A percentile compares a stretch with the other conserved stretches of the same genome.
These are phyloP conservation scores for Neoarthrinium moseri DNA, from an alignment of 2,329 filamentous ascomycete species.

Conservation along the genomic window DNA sequence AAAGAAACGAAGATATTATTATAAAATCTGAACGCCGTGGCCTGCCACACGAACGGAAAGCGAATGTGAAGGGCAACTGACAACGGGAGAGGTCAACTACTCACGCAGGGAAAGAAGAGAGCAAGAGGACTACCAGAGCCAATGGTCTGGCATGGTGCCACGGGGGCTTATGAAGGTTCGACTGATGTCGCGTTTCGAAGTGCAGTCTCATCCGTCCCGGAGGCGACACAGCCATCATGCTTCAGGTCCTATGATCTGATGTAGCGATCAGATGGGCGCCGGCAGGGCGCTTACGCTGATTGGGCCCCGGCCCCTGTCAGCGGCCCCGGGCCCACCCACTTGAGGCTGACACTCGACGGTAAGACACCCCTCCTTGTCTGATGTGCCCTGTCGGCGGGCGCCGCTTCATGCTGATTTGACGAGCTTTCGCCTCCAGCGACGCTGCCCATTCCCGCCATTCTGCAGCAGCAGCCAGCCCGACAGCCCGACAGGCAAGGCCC, in stretches of 20 bases:
- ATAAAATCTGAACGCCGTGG: neutral
- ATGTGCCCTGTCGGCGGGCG: neutral
- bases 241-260: neutral
- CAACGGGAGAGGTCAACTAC: slow-evolving; percentile 7
- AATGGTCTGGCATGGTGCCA: neutral
- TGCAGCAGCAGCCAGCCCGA: no score
- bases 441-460: no score
- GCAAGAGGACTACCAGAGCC: neutral
- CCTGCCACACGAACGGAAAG: slow-evolving; percentile 6
- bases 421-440: no score
- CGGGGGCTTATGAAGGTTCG: neutral
- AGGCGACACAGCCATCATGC: neutral
- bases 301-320: neutral
- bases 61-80: neutral
- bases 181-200: neutral
- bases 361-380: slow-evolving; percentile 3
- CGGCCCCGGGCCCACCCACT: slow-evolving; percentile 5
- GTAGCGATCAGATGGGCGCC: slow-evolving; percentile 5
- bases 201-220: slow-evolving; percentile 4
- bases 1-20: neutral
- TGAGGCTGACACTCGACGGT: slow-evolving; percentile 7
- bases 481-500: no score
- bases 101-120: slow-evolving; percentile 1
- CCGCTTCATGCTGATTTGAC: no score
- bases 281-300: neutral